Conservation (phyloP, 345 rosid species). For the Lepidium africanum region DNA sequence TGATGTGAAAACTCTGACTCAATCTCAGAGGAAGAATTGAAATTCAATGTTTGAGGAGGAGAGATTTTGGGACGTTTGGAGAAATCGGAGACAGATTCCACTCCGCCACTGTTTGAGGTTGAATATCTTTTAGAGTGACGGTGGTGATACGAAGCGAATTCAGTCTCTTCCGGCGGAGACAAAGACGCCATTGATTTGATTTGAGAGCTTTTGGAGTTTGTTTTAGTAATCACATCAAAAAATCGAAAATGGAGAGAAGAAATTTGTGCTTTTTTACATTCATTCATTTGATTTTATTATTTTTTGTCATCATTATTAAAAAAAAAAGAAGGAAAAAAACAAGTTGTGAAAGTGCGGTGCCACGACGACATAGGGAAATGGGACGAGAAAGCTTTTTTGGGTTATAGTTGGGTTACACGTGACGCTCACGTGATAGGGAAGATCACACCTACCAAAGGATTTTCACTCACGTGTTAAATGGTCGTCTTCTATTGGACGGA, state of each 20-base stretch:
- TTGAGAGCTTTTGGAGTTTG: not conserved
- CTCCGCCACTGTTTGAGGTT: not conserved
- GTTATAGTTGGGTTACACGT: slow-evolving; percentile 2
- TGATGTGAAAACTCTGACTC: slow-evolving; percentile 77
- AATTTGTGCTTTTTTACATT: not conserved
- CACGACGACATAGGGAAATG: slow-evolving; percentile 16
- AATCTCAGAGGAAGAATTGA: slow-evolving; percentile 40
- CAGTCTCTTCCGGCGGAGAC: slow-evolving; percentile 25
- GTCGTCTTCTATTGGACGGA: not conserved
- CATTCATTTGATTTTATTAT: not conserved
- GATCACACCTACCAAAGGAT: slow-evolving; percentile 1
- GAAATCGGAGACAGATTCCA: slow-evolving; percentile 22
- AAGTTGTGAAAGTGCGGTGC: slow-evolving; percentile 28
- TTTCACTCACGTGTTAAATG: slow-evolving; percentile 23
- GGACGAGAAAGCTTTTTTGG: not conserved
- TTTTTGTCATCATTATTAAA: not conserved
- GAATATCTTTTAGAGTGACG: slow-evolving; percentile 18
- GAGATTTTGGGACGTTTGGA: slow-evolving; percentile 37
- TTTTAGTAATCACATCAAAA: not conserved
- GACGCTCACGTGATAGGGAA: slow-evolving; percentile 5
- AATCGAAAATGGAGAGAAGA: not conserved
- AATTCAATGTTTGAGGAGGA: slow-evolving; percentile 20
- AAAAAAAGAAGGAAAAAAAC: not conserved
- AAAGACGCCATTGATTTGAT: slow-evolving; percentile 29
- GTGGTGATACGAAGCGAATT: slow-evolving; percentile 7